A percentile compares a stretch with the other conserved stretches of the same genome.
phyloP scores from a whole-genome alignment of 768 basidiomycete species.

The Saitozyma podzolica region DNA sequence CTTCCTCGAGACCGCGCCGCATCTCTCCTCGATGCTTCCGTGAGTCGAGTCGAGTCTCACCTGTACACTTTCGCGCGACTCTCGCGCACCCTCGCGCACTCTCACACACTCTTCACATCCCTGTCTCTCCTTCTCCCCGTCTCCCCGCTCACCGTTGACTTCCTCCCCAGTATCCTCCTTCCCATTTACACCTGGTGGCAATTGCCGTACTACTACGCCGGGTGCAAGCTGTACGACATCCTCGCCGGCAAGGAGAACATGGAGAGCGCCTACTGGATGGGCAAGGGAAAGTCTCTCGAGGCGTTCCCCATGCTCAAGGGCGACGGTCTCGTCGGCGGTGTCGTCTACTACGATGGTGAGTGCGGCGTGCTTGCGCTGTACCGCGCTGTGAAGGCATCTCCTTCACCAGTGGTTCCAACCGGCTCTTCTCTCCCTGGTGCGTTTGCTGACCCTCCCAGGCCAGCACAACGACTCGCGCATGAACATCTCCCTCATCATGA shows the following conservation, averaged over 20 bases:
- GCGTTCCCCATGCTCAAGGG: slow-evolving; percentile 95
- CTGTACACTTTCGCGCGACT: no score
- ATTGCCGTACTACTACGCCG: slow-evolving; percentile 90
- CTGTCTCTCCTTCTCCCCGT: slow-evolving; percentile 1
- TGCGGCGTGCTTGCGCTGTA: background rate
- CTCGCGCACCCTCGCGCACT: no score
- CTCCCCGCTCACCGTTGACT: background rate
- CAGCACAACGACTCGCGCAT: slow-evolving; percentile 98
- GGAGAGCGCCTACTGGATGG: slow-evolving; percentile 93
- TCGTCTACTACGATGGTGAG: slow-evolving; percentile 96
- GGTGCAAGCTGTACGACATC: slow-evolving; percentile 94
- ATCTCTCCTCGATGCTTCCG: slow-evolving; percentile 87
- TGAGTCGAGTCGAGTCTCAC: slow-evolving; percentile 21
- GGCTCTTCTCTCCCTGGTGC: background rate
- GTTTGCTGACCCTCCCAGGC: slow-evolving; percentile 56
- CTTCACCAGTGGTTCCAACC: no score
- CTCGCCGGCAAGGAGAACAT: slow-evolving; percentile 95
- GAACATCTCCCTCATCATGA: slow-evolving; percentile 94
- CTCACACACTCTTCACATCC: background rate
- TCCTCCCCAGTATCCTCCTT: slow-evolving; percentile 70
- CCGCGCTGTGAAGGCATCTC: background rate
- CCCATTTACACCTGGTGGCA: slow-evolving; percentile 99
- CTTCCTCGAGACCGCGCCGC: slow-evolving; percentile 93
- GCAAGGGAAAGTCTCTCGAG: slow-evolving; percentile 86
- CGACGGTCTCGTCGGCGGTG: slow-evolving; percentile 85